phyloP scores from a whole-genome alignment of 768 basidiomycete genomes.

The Coprinopsis strossmayeri region DNA sequence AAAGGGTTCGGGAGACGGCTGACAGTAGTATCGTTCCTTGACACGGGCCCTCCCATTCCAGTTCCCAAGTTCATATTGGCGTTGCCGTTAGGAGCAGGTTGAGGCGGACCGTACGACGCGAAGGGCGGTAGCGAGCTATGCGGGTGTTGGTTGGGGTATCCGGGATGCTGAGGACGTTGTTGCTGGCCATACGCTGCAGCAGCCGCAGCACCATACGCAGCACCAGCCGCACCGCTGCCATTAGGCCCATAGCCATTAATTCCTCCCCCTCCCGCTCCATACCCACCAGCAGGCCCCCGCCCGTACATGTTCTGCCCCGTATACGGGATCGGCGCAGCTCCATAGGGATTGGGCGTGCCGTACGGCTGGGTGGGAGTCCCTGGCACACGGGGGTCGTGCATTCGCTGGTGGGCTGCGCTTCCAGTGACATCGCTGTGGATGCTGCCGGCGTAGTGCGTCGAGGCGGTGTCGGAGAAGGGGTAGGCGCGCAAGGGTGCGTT shows the following conservation, averaged over 20 bases:
- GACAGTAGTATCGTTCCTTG: constrained; percentile 5
- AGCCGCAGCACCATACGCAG: background rate
- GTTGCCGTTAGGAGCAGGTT: background rate
- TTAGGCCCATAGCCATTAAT: background rate
- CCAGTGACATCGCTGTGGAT: background rate
- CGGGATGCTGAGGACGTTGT: background rate
- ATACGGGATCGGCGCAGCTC: constrained; percentile 1
- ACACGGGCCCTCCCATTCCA: background rate
- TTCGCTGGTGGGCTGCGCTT: background rate
- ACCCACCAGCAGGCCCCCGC: background rate
- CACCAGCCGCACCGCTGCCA: too few species aligned
- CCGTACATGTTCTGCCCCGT: constrained; percentile 3
- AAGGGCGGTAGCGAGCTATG: background rate
- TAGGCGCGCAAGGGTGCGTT: background rate
- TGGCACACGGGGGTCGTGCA: too few species aligned
- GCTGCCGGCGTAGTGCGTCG: background rate
- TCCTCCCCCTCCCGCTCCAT: background rate
- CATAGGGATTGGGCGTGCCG: background rate
- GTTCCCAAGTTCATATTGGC: background rate
- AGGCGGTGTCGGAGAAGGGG: constrained; percentile 7
- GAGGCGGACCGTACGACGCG: background rate
- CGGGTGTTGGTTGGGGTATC: background rate
- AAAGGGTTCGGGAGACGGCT: constrained; percentile 12
- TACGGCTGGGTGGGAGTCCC: background rate
- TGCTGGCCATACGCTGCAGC: background rate